Percentiles rank a stretch among this genome's conserved stretches.
phyloP scores from a whole-genome alignment of 306 rosid genomes.

The Quillaja saponaria region DNA sequence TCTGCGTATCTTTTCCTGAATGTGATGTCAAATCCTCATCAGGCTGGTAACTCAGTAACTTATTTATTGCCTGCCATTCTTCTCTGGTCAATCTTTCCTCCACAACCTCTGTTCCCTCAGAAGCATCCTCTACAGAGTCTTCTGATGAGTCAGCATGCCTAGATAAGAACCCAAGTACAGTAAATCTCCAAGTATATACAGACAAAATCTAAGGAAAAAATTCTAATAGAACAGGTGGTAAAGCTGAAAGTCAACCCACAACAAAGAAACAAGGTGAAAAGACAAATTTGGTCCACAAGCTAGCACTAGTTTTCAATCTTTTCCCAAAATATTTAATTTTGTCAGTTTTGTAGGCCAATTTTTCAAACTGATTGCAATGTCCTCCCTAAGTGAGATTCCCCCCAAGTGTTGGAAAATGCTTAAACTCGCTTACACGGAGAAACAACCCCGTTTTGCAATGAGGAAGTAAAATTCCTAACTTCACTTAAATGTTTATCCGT shows the following conservation, averaged over 20 bases:
- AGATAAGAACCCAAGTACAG: conserved; percentile 17
- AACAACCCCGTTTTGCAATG: no score
- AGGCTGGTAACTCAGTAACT: conserved; percentile 79
- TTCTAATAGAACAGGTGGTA: conserved; percentile 7
- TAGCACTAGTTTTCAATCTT: no score
- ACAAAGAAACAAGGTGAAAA: no score
- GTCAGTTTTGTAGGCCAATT: no score
- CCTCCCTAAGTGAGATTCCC: no score
- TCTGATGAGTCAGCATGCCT: conserved; percentile 67
- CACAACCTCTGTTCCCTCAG: conserved; percentile 52
- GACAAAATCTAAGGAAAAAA: conserved; percentile 11
- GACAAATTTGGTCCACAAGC: no score
- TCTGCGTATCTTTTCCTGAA: conserved; percentile 68
- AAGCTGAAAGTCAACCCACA: conserved; percentile 23
- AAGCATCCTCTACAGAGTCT: conserved; percentile 47
- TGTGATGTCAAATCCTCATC: conserved; percentile 61
- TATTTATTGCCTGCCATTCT: conserved; percentile 95
- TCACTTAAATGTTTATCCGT: no score
- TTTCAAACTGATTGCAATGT: no score
- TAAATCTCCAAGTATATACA: conserved; percentile 14
- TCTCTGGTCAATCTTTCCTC: conserved; percentile 81
- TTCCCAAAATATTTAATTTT: no score
- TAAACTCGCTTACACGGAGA: no score
- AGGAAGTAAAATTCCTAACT: no score
- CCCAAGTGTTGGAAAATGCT: no score